Evolutionary conservation across 75 land plant genomes (phyloP).

Genomic region (Pinus tabuliformis): DNA sequence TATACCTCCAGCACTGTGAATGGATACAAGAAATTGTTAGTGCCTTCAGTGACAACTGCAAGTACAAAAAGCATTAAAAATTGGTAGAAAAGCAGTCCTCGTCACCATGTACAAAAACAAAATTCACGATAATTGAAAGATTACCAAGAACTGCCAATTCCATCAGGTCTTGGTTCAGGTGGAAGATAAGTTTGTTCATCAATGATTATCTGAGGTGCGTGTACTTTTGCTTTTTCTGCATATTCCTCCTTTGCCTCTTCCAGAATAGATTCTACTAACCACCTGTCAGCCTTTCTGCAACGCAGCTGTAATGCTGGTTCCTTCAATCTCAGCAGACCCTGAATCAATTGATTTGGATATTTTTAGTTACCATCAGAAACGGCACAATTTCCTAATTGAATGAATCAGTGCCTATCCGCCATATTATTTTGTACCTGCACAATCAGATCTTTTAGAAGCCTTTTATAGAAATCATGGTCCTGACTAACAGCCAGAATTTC

Average conservation of each 20-base stretch:
- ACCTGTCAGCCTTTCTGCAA: constrained; percentile 55
- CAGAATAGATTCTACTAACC: constrained; percentile 60
- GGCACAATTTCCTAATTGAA: neutral
- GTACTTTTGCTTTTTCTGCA: constrained; percentile 50
- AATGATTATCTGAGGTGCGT: constrained; percentile 52
- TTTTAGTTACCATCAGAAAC: neutral
- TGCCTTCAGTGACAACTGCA: neutral
- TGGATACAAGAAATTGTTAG: neutral
- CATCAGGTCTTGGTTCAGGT: constrained; percentile 46
- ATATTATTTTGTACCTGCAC: constrained; percentile 49
- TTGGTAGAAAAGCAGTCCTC: neutral
- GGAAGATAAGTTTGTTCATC: constrained; percentile 61
- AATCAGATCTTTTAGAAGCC: constrained; percentile 63
- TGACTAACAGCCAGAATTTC: constrained; percentile 54
- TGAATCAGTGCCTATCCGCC: neutral
- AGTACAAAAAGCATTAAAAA: neutral
- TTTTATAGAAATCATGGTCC: constrained; percentile 31
- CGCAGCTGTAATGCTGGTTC: constrained; percentile 71
- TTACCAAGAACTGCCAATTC: constrained; percentile 62
- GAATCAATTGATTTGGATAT: constrained; percentile 10
- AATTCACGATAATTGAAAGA: neutral
- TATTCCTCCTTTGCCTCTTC: constrained; percentile 57
- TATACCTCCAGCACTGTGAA: constrained; percentile 56
- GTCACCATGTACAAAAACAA: neutral
- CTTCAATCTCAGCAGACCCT: constrained; percentile 72